Conservation (phyloP, 2,329 filamentous ascomycete genomes). For the Colletotrichum lupini region DNA sequence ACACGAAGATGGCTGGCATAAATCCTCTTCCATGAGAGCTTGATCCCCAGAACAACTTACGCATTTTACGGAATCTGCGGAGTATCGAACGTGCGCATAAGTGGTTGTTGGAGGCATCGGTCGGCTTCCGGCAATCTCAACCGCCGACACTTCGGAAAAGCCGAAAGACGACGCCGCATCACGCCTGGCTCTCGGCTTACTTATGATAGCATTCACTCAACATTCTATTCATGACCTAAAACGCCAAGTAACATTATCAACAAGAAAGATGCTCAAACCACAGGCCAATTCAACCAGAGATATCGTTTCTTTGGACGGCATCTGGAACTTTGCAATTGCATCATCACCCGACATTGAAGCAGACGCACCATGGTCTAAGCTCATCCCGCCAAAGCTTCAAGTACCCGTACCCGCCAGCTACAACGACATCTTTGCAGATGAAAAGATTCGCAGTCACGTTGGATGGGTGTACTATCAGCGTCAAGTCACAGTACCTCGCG, state of each 20-base stretch:
- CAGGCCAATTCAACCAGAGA: slow-evolving; percentile 34
- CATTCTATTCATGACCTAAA: neutral
- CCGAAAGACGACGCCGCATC: neutral
- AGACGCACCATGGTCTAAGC: slow-evolving; percentile 39
- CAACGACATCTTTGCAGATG: slow-evolving; percentile 40
- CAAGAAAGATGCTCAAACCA: slow-evolving; percentile 36
- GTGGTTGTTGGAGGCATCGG: neutral
- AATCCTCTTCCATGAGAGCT: too few relatives aligned
- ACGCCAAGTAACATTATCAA: neutral
- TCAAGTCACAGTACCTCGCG: slow-evolving; percentile 39
- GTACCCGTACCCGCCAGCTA: slow-evolving; percentile 41
- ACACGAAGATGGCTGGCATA: too few relatives aligned
- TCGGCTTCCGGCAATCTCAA: neutral
- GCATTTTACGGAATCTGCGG: too few relatives aligned
- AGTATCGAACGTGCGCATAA: neutral
- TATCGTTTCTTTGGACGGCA: slow-evolving; percentile 38
- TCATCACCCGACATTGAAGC: slow-evolving; percentile 25
- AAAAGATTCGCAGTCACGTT: slow-evolving; percentile 42
- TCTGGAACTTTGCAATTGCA: slow-evolving; percentile 41
- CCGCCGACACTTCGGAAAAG: neutral
- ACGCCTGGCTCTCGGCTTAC: neutral
- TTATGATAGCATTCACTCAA: too few relatives aligned
- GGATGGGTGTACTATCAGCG: slow-evolving; percentile 47
- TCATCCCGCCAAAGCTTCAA: slow-evolving; percentile 37
- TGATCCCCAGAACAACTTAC: too few relatives aligned